Base-by-base conservation (phyloP, 2,329 filamentous ascomycete genomes). In the Xylariaceae sp. region DNA sequence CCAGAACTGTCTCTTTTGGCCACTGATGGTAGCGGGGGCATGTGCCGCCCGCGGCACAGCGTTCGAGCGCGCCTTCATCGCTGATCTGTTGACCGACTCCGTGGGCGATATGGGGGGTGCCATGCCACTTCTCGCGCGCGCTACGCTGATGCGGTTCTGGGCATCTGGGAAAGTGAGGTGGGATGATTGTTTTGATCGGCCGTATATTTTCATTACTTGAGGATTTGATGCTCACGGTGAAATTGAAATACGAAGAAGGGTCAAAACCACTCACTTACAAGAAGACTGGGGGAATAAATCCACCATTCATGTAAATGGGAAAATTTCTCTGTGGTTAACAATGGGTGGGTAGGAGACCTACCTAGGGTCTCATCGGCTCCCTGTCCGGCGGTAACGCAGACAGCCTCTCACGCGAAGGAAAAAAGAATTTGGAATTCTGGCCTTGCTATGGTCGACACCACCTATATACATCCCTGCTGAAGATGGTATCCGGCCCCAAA, bases 141-240 rank as follows among this genome's bases (percentile, higher is more conserved):
- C 32, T 19, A 46, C 67, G 6, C 55, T 72, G 1, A 52, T 65
- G 56, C 56, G 46, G 40, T 72, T 68, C 32, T 72, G 71, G 71
- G 60, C 49, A 4, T 69, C 66, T 0, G 67, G 68, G 1, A 56
- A 64, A 51, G 61, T 54, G 30, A 41, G 48, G 2, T 73, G 71
- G 70, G 70, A 72, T 56, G 64, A 62, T 27, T 73, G 71, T 53
- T 73, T 72, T 53, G 64, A 71, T 55, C 60, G 57, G 50, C 64
- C 68, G 40, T 70, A 68, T 54, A 37, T 62, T 4, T 65, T 60
- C 27, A 8, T 60, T 3, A 48, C 49, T 43, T 67, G 46, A 42
- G 9, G 4, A 3, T 32, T n/a, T 30, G 2, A 8, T 11, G 29
- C 12, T n/a, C 6, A 27, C 9, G 27, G 6, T 27, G 9, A 4